phyloP scores from a whole-genome alignment of 129 eudicot species.

The Tagetes erecta region DNA sequence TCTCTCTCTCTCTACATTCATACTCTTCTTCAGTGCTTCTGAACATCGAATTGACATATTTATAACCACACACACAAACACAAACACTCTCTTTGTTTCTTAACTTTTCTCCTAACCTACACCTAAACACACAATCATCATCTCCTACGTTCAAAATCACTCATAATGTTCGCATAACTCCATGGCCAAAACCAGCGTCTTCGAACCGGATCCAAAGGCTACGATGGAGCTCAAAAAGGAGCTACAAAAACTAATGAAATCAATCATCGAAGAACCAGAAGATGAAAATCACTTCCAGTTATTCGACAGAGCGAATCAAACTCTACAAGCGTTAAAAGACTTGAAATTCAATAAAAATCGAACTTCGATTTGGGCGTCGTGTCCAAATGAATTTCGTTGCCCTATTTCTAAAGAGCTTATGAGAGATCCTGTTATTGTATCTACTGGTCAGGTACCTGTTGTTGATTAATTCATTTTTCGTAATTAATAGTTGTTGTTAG shows the following conservation, averaged over 20 bases:
- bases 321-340: slow-evolving; percentile 55
- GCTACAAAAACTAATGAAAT: slow-evolving; percentile 52
- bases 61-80: neutral
- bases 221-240: slow-evolving; percentile 72
- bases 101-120: neutral
- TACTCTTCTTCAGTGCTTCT: slow-evolving; percentile 24
- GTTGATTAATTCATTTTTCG: neutral
- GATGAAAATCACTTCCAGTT: slow-evolving; percentile 48
- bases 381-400: slow-evolving; percentile 75
- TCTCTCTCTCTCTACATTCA: slow-evolving; percentile 33
- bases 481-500: neutral
- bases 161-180: slow-evolving; percentile 2
- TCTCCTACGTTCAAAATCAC: neutral
- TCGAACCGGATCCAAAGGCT: slow-evolving; percentile 57
- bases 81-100: slow-evolving; percentile 9
- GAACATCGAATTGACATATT: slow-evolving; percentile 7
- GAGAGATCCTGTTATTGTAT: slow-evolving; percentile 86
- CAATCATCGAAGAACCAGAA: slow-evolving; percentile 43
- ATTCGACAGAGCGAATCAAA: slow-evolving; percentile 64
- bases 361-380: slow-evolving; percentile 28
- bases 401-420: slow-evolving; percentile 87
- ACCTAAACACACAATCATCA: slow-evolving; percentile 18
- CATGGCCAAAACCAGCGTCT: slow-evolving; percentile 74
- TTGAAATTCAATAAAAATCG: slow-evolving; percentile 40
- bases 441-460: slow-evolving; percentile 84